Evolutionary conservation across 139 green algal genomes (phyloP).

Genomic region (Volvox reticuliferus): DNA sequence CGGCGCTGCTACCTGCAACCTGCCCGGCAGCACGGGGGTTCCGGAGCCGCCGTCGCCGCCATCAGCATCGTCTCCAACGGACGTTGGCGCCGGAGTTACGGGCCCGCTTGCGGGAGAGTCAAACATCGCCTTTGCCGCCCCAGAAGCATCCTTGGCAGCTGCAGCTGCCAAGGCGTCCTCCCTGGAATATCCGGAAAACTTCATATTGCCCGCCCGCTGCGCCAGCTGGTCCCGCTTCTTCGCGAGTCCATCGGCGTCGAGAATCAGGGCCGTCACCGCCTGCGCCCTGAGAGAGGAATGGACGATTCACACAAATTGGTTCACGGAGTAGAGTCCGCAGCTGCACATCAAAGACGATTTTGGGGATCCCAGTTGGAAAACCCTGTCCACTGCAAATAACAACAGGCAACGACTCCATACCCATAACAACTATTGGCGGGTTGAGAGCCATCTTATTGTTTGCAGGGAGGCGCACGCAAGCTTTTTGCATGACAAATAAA

Average conservation of each 20-base stretch:
- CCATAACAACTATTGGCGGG: no score
- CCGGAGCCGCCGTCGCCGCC: not conserved
- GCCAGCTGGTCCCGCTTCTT: conserved; percentile 55
- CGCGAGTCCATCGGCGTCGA: conserved; percentile 62
- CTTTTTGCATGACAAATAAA: no score
- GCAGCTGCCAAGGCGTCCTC: conserved; percentile 37
- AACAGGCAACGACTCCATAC: no score
- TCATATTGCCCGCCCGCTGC: conserved; percentile 35
- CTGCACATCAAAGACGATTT: no score
- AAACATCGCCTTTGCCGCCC: not conserved
- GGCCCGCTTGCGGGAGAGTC: not conserved
- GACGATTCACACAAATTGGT: no score
- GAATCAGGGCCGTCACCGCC: conserved; percentile 73
- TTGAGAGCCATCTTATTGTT: no score
- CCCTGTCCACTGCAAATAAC: no score
- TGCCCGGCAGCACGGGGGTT: no score
- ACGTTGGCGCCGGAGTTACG: not conserved
- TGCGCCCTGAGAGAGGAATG: conserved; percentile 51
- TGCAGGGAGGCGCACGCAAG: no score
- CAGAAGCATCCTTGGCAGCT: not conserved
- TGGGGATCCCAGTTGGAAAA: no score
- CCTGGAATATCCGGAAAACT: conserved; percentile 59
- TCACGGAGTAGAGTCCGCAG: no score
- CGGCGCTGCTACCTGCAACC: no score
- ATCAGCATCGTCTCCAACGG: not conserved